Evolutionary conservation across 1,284 basidiomycete genomes (phyloP).

Genomic region (Ganoderma sp.): DNA sequence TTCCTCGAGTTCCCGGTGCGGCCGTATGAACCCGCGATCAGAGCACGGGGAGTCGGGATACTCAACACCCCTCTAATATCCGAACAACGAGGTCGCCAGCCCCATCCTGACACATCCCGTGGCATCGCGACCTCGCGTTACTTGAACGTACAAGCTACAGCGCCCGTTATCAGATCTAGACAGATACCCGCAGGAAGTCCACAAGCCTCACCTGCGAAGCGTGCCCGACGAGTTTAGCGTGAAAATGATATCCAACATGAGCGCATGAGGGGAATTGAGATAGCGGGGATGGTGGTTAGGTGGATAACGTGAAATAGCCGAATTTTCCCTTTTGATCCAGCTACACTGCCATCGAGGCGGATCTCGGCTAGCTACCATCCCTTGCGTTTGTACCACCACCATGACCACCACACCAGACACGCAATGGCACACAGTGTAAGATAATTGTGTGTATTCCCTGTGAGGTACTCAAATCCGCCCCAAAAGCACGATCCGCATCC

Average conservation of each 20-base stretch:
- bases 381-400: slow-evolving; percentile 33
- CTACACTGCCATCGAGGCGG: slow-evolving; percentile 7
- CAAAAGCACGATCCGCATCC: slow-evolving; percentile 72
- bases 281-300: not conserved
- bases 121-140: not conserved
- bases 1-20: slow-evolving; percentile 10
- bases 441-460: not conserved
- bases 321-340: not conserved
- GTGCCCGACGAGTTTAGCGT: not conserved
- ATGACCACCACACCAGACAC: slow-evolving; percentile 34
- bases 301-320: not conserved
- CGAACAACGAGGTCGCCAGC: not conserved
- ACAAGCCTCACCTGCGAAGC: not conserved
- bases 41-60: not conserved
- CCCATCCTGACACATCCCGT: not conserved
- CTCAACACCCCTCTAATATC: not conserved
- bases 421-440: slow-evolving; percentile 43
- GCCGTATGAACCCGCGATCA: not conserved
- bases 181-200: not conserved
- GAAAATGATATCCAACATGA: not conserved
- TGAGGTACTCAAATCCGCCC: slow-evolving; percentile 8
- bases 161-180: not conserved
- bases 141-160: not conserved
- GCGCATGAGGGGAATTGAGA: not conserved
- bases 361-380: slow-evolving; percentile 4